These are phyloP conservation scores for Hippophae tibetana DNA, from an alignment of 306 rosid species.

Conservation along the genomic window DNA sequence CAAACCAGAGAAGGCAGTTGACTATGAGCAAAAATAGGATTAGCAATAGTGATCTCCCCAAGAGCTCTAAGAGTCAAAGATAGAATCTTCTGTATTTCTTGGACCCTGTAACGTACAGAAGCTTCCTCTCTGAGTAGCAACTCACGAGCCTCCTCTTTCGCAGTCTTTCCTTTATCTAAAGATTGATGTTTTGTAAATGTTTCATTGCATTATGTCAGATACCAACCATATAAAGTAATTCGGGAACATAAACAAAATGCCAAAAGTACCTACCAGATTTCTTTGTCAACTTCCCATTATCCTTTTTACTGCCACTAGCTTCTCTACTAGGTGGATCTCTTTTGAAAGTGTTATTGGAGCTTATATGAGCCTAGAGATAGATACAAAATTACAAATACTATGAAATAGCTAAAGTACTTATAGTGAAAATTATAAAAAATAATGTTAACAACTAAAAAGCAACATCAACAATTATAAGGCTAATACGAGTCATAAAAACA, in stretches of 20 bases:
- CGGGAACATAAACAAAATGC: neutral
- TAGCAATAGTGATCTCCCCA: slow-evolving; percentile 82
- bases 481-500: neutral
- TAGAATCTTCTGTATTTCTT: slow-evolving; percentile 49
- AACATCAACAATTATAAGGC: neutral
- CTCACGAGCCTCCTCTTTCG: slow-evolving; percentile 93
- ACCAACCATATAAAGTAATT: neutral
- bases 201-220: slow-evolving; percentile 1
- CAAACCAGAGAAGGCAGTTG: slow-evolving; percentile 80
- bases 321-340: slow-evolving; percentile 58
- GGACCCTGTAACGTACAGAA: slow-evolving; percentile 58
- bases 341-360: slow-evolving; percentile 57
- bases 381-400: slow-evolving; percentile 9
- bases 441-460: neutral
- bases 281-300: slow-evolving; percentile 54
- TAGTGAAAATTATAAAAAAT: neutral
- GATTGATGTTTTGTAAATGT: neutral
- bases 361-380: slow-evolving; percentile 40
- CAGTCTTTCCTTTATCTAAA: slow-evolving; percentile 79
- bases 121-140: slow-evolving; percentile 77
- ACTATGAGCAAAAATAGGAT: slow-evolving; percentile 90
- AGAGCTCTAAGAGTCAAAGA: slow-evolving; percentile 69
- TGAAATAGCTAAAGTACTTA: slow-evolving; percentile 1
- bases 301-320: slow-evolving; percentile 55
- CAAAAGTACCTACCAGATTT: slow-evolving; percentile 63